Evolutionary conservation across 352 stramenopile species (phyloP).

Genomic region (Pythium apleroticum): DNA sequence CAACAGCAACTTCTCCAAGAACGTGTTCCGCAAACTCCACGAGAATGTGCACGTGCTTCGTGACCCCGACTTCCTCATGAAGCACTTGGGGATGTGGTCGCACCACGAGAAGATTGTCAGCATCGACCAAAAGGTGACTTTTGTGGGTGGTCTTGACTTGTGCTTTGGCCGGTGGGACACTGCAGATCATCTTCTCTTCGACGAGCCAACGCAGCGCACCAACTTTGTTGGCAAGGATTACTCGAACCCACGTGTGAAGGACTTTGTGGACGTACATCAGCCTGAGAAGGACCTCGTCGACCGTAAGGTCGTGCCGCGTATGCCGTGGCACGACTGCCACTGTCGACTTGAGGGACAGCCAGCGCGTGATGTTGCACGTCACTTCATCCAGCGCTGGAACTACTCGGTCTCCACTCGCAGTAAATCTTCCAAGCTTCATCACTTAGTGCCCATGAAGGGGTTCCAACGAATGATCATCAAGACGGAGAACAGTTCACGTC

Average conservation of each 20-base stretch:
- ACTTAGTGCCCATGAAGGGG: slow-evolving; percentile 78
- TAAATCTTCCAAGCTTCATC: slow-evolving; percentile 72
- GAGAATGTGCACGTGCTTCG: slow-evolving; percentile 86
- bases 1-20: slow-evolving; percentile 85
- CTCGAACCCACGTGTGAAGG: slow-evolving; percentile 83
- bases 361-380: slow-evolving; percentile 75
- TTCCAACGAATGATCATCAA: slow-evolving; percentile 39
- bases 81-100: slow-evolving; percentile 85
- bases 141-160: slow-evolving; percentile 89
- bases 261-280: slow-evolving; percentile 78
- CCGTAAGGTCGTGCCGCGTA: slow-evolving; percentile 61
- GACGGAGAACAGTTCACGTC: slow-evolving; percentile 35
- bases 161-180: slow-evolving; percentile 90
- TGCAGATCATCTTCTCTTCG: slow-evolving; percentile 61
- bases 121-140: slow-evolving; percentile 86
- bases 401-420: slow-evolving; percentile 81
- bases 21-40: slow-evolving; percentile 61
- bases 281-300: slow-evolving; percentile 81
- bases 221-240: slow-evolving; percentile 85
- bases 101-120: slow-evolving; percentile 94
- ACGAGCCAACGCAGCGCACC: slow-evolving; percentile 44
- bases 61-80: slow-evolving; percentile 89
- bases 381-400: slow-evolving; percentile 90
- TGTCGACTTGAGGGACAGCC: slow-evolving; percentile 78
- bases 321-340: slow-evolving; percentile 88